Evolutionary conservation across 257 asterid species (phyloP).

Genomic region (Penstemon davidsonii): DNA sequence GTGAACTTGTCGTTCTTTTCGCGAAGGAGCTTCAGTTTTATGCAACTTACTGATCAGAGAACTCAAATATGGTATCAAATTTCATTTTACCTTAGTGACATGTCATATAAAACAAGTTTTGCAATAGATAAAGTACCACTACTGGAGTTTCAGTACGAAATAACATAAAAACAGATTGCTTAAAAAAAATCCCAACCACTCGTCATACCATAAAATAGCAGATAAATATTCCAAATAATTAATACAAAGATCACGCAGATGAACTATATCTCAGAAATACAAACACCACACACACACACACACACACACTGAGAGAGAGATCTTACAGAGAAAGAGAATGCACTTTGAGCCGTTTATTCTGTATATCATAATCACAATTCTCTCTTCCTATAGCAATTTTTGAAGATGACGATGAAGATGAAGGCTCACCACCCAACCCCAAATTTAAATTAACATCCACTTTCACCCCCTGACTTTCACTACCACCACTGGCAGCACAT

Average conservation of each 20-base stretch:
- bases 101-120: too few relatives aligned
- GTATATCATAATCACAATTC: constrained; percentile 42
- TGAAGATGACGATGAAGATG: constrained; percentile 49
- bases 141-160: too few relatives aligned
- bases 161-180: too few relatives aligned
- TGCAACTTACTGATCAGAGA: neutral
- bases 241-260: neutral
- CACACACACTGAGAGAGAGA: constrained; percentile 6
- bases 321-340: constrained; percentile 74
- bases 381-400: constrained; percentile 41
- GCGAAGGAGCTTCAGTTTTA: too few relatives aligned
- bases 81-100: too few relatives aligned
- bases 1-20: too few relatives aligned
- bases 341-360: constrained; percentile 85
- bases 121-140: too few relatives aligned
- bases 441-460: constrained; percentile 63
- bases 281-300: neutral
- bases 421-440: constrained; percentile 72
- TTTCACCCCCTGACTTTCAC: constrained; percentile 37
- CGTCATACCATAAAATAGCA: too few relatives aligned
- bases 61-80: too few relatives aligned
- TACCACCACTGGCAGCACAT: constrained; percentile 31
- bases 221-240: neutral
- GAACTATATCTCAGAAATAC: neutral
- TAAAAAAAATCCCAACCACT: too few relatives aligned